Evolutionary conservation across 345 rosid genomes (phyloP).

Genomic region (Lenwebbia sp.): DNA sequence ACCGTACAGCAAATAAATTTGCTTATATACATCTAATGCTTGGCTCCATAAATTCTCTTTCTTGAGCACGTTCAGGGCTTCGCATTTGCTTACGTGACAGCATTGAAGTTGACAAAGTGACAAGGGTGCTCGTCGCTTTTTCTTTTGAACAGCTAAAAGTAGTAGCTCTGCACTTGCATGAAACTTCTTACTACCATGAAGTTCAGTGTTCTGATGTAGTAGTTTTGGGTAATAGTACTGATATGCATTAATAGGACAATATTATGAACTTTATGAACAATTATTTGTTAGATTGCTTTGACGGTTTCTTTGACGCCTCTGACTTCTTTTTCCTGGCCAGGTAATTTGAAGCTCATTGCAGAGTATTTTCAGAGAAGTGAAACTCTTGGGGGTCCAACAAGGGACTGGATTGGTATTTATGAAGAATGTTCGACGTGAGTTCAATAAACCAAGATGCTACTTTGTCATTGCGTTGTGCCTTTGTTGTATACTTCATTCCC

Average conservation of each 20-base stretch:
- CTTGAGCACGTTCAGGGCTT: not conserved
- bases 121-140: not conserved
- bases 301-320: not conserved
- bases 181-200: not conserved
- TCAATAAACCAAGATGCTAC: not conserved
- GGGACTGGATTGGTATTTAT: conserved; percentile 89
- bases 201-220: not conserved
- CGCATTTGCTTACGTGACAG: not conserved
- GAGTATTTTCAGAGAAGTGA: conserved; percentile 88
- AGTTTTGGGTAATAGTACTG: not conserved
- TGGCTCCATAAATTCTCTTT: not conserved
- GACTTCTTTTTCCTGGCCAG: conserved; percentile 20
- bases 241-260: not conserved
- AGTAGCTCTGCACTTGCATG: not conserved
- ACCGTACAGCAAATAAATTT: not conserved
- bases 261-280: not conserved
- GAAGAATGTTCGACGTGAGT: conserved; percentile 87
- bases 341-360: conserved; percentile 74
- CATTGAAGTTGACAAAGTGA: not conserved
- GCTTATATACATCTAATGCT: not conserved
- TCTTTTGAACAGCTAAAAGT: not conserved
- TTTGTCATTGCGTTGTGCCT: not conserved
- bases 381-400: conserved; percentile 64
- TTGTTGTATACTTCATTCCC: not conserved
- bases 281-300: not conserved